Percentiles rank a stretch among this genome's conserved stretches.
phyloP scores from a whole-genome alignment of 2,329 filamentous ascomycete species.

The Aspergillus amoenus region DNA sequence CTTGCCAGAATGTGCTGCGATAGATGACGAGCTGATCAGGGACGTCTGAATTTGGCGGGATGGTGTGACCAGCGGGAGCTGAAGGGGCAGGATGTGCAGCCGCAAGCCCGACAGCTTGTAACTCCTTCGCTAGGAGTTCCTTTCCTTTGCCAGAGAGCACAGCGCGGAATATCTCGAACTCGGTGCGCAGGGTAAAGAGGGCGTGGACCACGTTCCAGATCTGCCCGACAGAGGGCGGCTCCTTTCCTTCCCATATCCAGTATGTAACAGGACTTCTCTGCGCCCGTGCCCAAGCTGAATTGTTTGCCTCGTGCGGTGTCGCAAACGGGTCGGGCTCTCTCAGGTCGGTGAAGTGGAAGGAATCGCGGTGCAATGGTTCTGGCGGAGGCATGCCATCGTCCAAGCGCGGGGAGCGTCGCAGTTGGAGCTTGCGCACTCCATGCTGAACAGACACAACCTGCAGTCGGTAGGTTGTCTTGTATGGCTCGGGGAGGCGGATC shows the following conservation, averaged over 20 bases:
- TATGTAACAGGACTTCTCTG: constrained; percentile 30
- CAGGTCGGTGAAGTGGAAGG: constrained; percentile 32
- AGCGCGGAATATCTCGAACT: constrained; percentile 35
- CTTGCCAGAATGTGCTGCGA: constrained; percentile 65
- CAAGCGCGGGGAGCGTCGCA: constrained; percentile 20
- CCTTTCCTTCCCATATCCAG: constrained; percentile 31
- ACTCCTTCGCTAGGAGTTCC: constrained; percentile 27
- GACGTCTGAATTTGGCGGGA: constrained; percentile 30
- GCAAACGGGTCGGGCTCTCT: constrained; percentile 18
- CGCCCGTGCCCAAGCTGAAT: constrained; percentile 38
- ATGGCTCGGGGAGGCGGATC: constrained; percentile 21
- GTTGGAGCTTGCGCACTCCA: constrained; percentile 16
- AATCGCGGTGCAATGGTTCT: constrained; percentile 29
- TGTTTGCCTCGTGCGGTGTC: constrained; percentile 29
- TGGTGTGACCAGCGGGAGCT: constrained; percentile 39
- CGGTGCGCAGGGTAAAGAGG: constrained; percentile 30
- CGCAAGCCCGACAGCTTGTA: constrained; percentile 43
- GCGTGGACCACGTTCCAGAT: constrained; percentile 41
- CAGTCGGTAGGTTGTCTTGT: constrained; percentile 19
- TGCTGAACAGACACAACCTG: constrained; percentile 18
- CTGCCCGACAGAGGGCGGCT: constrained; percentile 32
- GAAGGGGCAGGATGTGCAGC: constrained; percentile 45
- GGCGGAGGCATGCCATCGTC: constrained; percentile 19
- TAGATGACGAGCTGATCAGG: constrained; percentile 49
- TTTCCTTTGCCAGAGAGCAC: constrained; percentile 29